phyloP scores from a whole-genome alignment of 225 moss, liverwort and hornwort species.

The Rhytidiadelphus loreus region DNA sequence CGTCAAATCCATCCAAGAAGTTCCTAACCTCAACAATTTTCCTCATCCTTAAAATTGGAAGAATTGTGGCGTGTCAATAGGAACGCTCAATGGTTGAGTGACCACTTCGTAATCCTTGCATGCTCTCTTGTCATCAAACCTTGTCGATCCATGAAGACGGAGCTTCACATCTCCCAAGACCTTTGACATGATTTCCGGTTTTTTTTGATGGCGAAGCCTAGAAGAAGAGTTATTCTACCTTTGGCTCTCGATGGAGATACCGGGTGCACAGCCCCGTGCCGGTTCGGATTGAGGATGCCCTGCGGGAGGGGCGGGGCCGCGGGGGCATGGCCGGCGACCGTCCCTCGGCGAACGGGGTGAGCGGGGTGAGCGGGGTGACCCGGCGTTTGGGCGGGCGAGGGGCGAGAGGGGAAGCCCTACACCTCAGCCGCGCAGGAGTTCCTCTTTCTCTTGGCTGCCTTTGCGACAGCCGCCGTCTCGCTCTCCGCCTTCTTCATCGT shows the following conservation, averaged over 20 bases:
- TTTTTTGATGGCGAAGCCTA: neutral
- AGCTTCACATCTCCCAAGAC: neutral
- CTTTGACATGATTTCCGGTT: neutral
- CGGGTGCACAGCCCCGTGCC: neutral
- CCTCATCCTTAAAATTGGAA: neutral
- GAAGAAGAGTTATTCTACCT: neutral
- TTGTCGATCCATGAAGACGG: neutral
- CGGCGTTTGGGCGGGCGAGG: neutral
- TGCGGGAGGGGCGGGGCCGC: neutral
- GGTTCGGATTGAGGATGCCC: neutral
- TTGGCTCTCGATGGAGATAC: neutral
- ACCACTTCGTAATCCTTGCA: neutral
- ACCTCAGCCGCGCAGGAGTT: neutral
- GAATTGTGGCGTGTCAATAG: accelerated
- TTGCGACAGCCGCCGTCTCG: slow-evolving; percentile 17
- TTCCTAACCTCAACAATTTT: neutral
- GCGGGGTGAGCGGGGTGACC: neutral
- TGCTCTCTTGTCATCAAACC: neutral
- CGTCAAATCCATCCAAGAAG: too few species aligned
- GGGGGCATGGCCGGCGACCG: neutral
- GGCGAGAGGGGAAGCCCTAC: neutral
- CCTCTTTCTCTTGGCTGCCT: slow-evolving; percentile 1
- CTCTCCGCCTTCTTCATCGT: neutral
- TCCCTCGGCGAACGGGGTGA: neutral
- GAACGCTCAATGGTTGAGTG: neutral